phyloP scores from a whole-genome alignment of 163 green algal species.

The Chlorella variabilis region DNA sequence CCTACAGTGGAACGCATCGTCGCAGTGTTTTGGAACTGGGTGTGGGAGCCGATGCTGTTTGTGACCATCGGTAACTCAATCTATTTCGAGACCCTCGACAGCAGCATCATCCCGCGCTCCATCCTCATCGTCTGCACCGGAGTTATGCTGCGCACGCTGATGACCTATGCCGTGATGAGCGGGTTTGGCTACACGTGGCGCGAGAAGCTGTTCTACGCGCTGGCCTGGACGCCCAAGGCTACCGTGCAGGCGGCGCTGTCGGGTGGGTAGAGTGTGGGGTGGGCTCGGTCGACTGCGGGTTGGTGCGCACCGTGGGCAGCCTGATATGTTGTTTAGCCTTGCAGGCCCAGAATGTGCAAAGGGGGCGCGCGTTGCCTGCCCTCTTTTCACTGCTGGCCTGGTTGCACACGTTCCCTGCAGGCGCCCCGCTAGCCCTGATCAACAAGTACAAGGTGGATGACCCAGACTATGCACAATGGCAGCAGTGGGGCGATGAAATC shows the following conservation, averaged over 20 bases:
- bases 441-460: slow-evolving; percentile 45
- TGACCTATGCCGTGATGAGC: slow-evolving; percentile 69
- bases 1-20: slow-evolving; percentile 59
- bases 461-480: slow-evolving; percentile 54
- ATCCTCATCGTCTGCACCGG: slow-evolving; percentile 66
- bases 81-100: slow-evolving; percentile 64
- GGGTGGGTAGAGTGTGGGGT: slow-evolving; percentile 7
- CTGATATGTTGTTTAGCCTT: too few species aligned
- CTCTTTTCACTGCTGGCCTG: background rate
- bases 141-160: slow-evolving; percentile 60
- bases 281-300: too few species aligned
- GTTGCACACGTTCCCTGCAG: slow-evolving; percentile 17
- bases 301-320: too few species aligned
- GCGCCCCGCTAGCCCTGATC: slow-evolving; percentile 70
- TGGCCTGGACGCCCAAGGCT: slow-evolving; percentile 89
- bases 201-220: slow-evolving; percentile 79
- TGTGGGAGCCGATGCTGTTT: slow-evolving; percentile 87
- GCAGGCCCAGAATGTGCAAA: too few species aligned
- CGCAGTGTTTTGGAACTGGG: slow-evolving; percentile 67
- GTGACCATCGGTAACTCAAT: slow-evolving; percentile 78
- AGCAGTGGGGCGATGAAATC: slow-evolving; percentile 70
- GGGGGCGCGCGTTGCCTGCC: background rate
- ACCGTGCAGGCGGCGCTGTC: slow-evolving; percentile 82
- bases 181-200: slow-evolving; percentile 58
- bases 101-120: slow-evolving; percentile 68